Evolutionary conservation across 139 green algal genomes (phyloP), one percentile per base, ranked within the genome.

Genomic region (Coelastrella sp.): DNA sequence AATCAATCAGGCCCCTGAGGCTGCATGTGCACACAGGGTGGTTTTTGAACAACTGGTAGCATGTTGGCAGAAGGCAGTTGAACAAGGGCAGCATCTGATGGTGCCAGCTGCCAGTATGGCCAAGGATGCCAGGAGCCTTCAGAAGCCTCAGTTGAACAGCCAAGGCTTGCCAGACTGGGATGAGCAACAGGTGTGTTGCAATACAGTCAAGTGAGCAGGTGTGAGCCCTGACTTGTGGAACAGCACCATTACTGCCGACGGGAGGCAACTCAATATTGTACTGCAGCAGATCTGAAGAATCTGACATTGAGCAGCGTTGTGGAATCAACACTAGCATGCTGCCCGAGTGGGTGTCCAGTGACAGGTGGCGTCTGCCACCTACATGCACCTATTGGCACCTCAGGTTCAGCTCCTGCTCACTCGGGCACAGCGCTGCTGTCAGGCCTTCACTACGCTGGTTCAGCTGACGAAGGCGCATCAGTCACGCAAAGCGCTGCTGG

Each of bases 381-480:
- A 49, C 35, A 49, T 49, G 35, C 35, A 49, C 35, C 35, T 49
- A 49, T 49, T 49, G 35, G 35, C 35, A 49, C 35, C 24, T 17
- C 91, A 93, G 91, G 76, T 92, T 24, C 68, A 84, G n/a, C 27
- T 73, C 19, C n/a, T 91, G 72, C 19, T 92, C 3, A 19, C 35
- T 20, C 63, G 24, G 3, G 25, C 24, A 7, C 9, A 61, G 12
- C 7, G 49, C 72, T 79, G 57, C 25, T 78, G 59, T 15, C n/a
- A 63, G 19, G 70, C 74, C 17, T 92, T 92, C 27, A 19, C 25
- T 7, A 14, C 6, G 0, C 89, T 93, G 20, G 17, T 92, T 57
- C n/a, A 74, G 73, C 91, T 93, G 57, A 35, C 88, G 6, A 80
- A 72, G 85, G 0, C 9, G 12, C 91, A 92, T 85, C 85, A 87